A percentile compares a stretch with the other conserved stretches of the same genome.
Conservation (phyloP, 139 green algal genomes). For the Closterium sp. region DNA sequence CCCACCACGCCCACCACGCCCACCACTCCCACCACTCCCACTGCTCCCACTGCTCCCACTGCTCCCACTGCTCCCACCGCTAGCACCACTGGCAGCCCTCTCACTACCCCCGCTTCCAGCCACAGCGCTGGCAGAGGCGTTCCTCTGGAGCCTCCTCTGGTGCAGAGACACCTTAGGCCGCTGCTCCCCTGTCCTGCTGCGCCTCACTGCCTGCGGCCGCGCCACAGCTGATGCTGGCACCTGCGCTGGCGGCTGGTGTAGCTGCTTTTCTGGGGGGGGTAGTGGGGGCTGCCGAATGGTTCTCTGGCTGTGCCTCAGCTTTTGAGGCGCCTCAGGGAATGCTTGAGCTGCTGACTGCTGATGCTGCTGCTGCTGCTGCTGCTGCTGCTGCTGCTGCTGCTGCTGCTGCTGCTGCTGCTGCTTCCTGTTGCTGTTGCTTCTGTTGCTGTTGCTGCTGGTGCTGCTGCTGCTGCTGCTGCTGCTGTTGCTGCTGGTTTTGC, state of each 20-base stretch:
- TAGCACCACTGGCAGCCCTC: no score
- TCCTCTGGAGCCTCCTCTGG: not conserved
- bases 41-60: not conserved
- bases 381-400: no score
- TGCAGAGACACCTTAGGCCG: not conserved
- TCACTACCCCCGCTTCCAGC: not conserved
- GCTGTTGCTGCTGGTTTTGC: no score
- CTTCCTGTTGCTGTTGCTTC: no score
- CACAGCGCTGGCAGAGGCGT: not conserved
- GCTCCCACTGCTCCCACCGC: not conserved
- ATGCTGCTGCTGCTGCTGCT: no score
- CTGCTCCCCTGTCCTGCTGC: not conserved
- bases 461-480: no score
- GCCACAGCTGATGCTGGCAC: not conserved
- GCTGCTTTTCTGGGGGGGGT: not conserved
- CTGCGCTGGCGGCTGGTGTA: not conserved
- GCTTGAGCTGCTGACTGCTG: no score
- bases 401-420: no score
- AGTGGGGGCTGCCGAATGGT: not conserved
- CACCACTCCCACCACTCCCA: not conserved
- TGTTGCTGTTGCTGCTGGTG: no score
- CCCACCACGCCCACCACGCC: not conserved
- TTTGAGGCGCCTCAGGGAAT: no score
- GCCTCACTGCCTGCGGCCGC: not conserved
- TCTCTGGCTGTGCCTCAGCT: not conserved